These are phyloP conservation scores for Teratosphaeria gauchensis DNA, from an alignment of 2,329 filamentous ascomycete genomes.

Conservation along the genomic window DNA sequence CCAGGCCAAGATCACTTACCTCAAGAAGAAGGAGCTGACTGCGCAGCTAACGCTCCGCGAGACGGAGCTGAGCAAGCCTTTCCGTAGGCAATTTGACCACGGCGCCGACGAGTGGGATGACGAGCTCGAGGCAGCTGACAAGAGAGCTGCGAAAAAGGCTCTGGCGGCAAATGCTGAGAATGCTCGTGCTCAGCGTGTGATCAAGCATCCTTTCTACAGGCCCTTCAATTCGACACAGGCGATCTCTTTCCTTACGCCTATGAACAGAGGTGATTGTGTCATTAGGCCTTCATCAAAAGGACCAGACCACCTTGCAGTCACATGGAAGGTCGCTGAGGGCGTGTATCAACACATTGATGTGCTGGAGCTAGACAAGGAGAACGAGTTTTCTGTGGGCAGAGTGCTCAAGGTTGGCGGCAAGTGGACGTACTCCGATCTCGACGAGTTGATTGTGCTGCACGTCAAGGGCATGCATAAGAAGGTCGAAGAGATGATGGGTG, in stretches of 20 bases:
- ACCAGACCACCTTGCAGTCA: conserved; percentile 87
- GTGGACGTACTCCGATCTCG: conserved; percentile 88
- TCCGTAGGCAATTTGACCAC: conserved; percentile 59
- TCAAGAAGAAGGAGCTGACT: conserved; percentile 78
- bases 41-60: conserved; percentile 79
- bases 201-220: conserved; percentile 94
- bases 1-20: conserved; percentile 75
- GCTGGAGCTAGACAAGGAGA: conserved; percentile 91
- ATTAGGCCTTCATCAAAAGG: conserved; percentile 94
- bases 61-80: conserved; percentile 65
- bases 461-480: conserved; percentile 97
- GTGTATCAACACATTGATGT: conserved; percentile 99
- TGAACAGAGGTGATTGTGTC: conserved; percentile 79
- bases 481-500: conserved; percentile 88
- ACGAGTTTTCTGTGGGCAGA: conserved; percentile 86
- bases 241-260: conserved; percentile 82
- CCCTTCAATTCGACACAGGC: conserved; percentile 88
- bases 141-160: conserved; percentile 65
- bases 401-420: conserved; percentile 77
- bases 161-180: conserved; percentile 60
- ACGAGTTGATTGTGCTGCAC: conserved; percentile 94
- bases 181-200: conserved; percentile 81
- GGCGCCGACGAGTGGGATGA: conserved; percentile 67
- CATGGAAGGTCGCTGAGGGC: conserved; percentile 93
- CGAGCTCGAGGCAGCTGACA: conserved; percentile 56